Percentiles rank a stretch among this genome's conserved stretches.
Conservation (phyloP, 305 asterid genomes). For the Fraxinus nigra region DNA sequence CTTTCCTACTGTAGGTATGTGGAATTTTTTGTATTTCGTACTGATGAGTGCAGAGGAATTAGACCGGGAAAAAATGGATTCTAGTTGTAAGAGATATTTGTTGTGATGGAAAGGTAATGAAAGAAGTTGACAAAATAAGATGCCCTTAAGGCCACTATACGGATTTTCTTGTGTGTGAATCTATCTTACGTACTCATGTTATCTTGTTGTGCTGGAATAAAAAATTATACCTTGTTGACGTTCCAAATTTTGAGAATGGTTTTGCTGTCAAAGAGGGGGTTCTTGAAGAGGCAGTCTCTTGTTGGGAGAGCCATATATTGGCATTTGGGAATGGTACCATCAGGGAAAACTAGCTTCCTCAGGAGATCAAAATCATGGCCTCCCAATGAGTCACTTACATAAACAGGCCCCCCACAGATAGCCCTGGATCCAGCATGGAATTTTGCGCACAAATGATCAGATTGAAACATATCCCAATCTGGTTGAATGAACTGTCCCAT, state of each 20-base stretch:
- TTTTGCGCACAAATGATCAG: constrained; percentile 68
- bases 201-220: neutral
- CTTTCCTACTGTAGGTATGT: neutral
- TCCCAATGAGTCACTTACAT: constrained; percentile 73
- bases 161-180: neutral
- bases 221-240: constrained; percentile 56
- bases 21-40: neutral
- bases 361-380: constrained; percentile 74
- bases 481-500: constrained; percentile 85
- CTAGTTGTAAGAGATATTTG: neutral
- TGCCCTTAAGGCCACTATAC: neutral
- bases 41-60: neutral
- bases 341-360: constrained; percentile 50
- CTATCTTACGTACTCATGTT: neutral
- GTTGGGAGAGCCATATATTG: constrained; percentile 78
- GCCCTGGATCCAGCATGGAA: constrained; percentile 87
- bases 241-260: constrained; percentile 81
- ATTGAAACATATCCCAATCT: constrained; percentile 89
- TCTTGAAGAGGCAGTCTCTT: constrained; percentile 79
- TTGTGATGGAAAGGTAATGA: neutral
- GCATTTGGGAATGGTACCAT: constrained; percentile 76
- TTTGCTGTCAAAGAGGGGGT: constrained; percentile 70
- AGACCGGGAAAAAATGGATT: neutral
- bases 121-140: neutral
- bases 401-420: constrained; percentile 76